phyloP scores from a whole-genome alignment of 2,329 filamentous ascomycete genomes.

The Arthrobotrys musiformis region DNA sequence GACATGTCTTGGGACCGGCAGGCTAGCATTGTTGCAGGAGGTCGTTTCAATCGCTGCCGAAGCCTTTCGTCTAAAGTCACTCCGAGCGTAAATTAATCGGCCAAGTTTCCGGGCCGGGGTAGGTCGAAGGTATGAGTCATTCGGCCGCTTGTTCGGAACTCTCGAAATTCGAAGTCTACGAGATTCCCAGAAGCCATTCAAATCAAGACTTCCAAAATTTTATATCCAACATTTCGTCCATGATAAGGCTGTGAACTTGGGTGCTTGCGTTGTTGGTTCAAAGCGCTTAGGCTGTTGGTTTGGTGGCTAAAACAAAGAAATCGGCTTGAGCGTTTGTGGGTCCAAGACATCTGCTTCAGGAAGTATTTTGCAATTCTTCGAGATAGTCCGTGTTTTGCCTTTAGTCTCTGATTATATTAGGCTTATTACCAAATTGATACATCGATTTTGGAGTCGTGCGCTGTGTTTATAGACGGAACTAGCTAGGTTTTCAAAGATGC shows the following conservation, averaged over 20 bases:
- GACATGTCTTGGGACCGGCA: conserved; percentile 18
- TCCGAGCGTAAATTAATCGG: conserved; percentile 33
- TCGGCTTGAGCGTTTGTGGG: conserved; percentile 2
- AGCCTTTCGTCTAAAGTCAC: conserved; percentile 23
- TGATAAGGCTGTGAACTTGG: neutral
- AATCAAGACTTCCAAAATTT: neutral
- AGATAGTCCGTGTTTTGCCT: conserved; percentile 1
- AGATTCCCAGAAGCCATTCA: neutral
- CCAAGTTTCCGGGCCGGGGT: conserved; percentile 16
- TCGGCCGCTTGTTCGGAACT: conserved; percentile 13
- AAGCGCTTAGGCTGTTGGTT: neutral
- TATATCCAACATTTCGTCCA: neutral
- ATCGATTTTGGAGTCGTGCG: neutral
- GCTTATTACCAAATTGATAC: neutral
- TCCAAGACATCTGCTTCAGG: neutral
- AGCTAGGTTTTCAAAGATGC: neutral
- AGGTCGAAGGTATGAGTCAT: conserved; percentile 21
- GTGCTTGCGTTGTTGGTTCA: neutral
- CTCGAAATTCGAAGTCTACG: conserved; percentile 18
- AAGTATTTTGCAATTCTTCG: neutral
- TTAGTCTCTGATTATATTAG: neutral
- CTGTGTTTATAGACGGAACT: neutral
- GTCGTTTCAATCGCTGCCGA: conserved; percentile 18
- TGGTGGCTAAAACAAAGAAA: conserved; percentile 6
- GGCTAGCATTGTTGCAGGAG: conserved; percentile 21